phyloP scores from a whole-genome alignment of 2,329 filamentous ascomycete species.

The Epichloe elymi region DNA sequence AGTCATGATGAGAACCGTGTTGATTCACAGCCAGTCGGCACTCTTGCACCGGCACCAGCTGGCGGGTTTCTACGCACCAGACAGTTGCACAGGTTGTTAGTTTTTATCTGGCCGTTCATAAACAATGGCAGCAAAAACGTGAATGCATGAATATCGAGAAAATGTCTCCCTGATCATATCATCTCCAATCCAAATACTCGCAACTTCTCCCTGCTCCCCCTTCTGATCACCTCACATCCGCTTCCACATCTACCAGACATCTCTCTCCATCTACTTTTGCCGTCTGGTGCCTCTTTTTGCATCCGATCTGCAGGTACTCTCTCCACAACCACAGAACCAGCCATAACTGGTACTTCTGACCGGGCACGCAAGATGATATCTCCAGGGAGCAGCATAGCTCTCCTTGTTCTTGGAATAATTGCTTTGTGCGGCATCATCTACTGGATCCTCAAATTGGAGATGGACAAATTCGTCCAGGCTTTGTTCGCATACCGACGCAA shows the following conservation, averaged over 20 bases:
- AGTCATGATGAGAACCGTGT: background rate
- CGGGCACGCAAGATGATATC: conserved; percentile 3
- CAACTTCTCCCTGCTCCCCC: background rate
- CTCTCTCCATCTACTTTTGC: background rate
- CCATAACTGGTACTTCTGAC: background rate
- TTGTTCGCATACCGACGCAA: conserved; percentile 11
- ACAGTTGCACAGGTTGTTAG: background rate
- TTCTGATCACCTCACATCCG: background rate
- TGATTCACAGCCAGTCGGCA: background rate
- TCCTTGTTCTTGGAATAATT: conserved; percentile 20
- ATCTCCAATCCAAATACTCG: background rate
- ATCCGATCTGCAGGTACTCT: background rate
- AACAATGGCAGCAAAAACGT: background rate
- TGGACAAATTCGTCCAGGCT: conserved; percentile 18
- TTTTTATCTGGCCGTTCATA: background rate
- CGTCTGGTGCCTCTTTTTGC: background rate
- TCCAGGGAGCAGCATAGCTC: conserved; percentile 14
- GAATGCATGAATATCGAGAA: background rate
- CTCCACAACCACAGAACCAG: background rate
- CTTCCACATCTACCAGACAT: background rate
- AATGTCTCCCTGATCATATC: background rate
- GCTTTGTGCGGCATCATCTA: conserved; percentile 15
- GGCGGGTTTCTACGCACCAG: background rate
- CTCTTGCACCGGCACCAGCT: background rate
- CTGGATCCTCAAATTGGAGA: conserved; percentile 17